Conservation (phyloP, 2,329 filamentous ascomycete species). For the Chaetoscypha palmicola region DNA sequence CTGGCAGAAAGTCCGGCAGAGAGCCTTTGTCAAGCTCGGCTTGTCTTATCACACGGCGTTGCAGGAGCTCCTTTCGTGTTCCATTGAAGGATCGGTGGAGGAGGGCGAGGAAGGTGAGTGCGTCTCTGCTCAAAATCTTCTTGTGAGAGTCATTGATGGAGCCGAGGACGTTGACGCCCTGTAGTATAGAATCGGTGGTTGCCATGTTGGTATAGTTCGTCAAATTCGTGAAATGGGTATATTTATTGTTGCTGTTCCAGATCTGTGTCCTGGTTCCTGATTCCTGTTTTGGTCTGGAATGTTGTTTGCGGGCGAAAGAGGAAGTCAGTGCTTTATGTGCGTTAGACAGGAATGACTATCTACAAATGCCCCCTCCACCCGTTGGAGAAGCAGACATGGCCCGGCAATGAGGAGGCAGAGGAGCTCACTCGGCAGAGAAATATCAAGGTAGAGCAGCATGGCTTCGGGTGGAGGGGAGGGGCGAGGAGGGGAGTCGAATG, state of each 20-base stretch:
- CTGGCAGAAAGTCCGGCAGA: conserved; percentile 87
- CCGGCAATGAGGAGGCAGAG: conserved; percentile 1
- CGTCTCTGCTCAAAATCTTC: conserved; percentile 88
- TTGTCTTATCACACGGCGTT: conserved; percentile 80
- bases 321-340: conserved; percentile 12
- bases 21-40: conserved; percentile 85
- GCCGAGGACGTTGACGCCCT: conserved; percentile 83
- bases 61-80: conserved; percentile 80
- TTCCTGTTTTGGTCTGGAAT: conserved; percentile 5
- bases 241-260: conserved; percentile 4
- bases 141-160: conserved; percentile 68
- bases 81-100: conserved; percentile 91
- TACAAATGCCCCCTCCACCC: not conserved
- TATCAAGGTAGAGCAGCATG: conserved; percentile 15
- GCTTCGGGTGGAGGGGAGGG: conserved; percentile 20
- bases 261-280: too few relatives aligned
- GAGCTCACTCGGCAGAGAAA: conserved; percentile 14
- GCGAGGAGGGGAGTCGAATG: conserved; percentile 4
- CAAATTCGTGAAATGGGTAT: not conserved
- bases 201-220: conserved; percentile 45
- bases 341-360: conserved; percentile 12
- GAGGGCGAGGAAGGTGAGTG: conserved; percentile 84
- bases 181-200: conserved; percentile 67
- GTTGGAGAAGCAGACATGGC: conserved; percentile 6
- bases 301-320: conserved; percentile 5